Conservation (phyloP, 805 yeast genomes). For the Yarrowia divulgata region DNA sequence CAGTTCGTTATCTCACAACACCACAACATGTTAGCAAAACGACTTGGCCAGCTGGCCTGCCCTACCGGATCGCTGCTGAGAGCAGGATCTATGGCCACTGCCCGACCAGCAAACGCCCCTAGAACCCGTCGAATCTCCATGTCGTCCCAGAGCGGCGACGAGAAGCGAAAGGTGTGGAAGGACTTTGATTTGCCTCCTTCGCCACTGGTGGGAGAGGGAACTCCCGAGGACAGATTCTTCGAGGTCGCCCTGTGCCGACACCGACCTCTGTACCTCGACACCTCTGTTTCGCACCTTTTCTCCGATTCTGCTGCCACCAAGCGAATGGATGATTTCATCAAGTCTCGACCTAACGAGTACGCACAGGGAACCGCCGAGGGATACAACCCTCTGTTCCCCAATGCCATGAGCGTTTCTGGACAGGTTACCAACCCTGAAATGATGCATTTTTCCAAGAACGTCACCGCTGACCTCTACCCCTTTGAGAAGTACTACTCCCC, state of each 20-base stretch:
- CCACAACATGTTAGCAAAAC: conserved; percentile 39
- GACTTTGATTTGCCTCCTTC: conserved; percentile 38
- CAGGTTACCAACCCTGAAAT: conserved; percentile 39
- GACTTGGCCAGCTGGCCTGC: conserved; percentile 39
- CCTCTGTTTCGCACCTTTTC: conserved; percentile 33
- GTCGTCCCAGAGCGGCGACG: conserved; percentile 36
- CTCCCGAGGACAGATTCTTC: conserved; percentile 29
- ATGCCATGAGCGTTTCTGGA: conserved; percentile 35
- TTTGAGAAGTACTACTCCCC: conserved; percentile 34
- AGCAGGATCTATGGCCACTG: conserved; percentile 29
- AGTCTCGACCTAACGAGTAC: conserved; percentile 31
- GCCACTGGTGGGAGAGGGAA: conserved; percentile 31
- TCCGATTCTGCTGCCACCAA: conserved; percentile 36
- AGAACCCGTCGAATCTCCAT: conserved; percentile 37
- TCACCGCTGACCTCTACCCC: conserved; percentile 30
- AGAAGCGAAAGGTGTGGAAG: conserved; percentile 32
- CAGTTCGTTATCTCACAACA: conserved; percentile 24
- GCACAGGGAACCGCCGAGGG: conserved; percentile 32
- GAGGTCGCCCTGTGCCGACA: conserved; percentile 37
- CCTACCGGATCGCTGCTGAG: conserved; percentile 38
- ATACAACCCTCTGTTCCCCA: conserved; percentile 37
- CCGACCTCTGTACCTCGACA: conserved; percentile 38
- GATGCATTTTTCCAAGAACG: conserved; percentile 37
- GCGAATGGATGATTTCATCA: conserved; percentile 34
- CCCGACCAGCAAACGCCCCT: conserved; percentile 26